Percentiles rank a stretch among this genome's conserved stretches.
Conservation (phyloP, 345 rosid species). For the Salix udensis region DNA sequence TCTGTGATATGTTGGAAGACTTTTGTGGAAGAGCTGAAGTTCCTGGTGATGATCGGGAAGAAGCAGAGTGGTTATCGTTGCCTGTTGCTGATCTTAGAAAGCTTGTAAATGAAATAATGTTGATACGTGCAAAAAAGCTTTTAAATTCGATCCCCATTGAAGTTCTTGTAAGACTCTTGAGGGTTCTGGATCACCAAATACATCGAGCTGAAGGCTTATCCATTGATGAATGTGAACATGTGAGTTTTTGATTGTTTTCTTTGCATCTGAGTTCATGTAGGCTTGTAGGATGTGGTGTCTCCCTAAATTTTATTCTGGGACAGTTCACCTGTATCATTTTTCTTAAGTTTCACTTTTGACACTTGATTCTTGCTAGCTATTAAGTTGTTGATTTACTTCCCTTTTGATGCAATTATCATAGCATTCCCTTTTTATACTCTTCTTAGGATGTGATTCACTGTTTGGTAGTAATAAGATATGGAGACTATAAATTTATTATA, state of each 20-base stretch:
- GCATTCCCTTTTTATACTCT: neutral
- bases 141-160: conserved; percentile 85
- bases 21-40: conserved; percentile 79
- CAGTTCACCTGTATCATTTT: neutral
- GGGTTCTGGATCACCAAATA: conserved; percentile 86
- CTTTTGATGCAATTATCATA: neutral
- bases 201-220: conserved; percentile 97
- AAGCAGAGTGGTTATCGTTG: conserved; percentile 72
- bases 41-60: conserved; percentile 77
- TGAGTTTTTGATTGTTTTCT: conserved; percentile 33
- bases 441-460: conserved; percentile 2
- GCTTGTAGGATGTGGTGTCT: neutral
- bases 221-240: conserved; percentile 60
- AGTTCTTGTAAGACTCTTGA: conserved; percentile 62
- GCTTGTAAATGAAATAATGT: conserved; percentile 75
- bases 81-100: conserved; percentile 63
- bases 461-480: neutral
- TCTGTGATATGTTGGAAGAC: conserved; percentile 75
- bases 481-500: neutral
- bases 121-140: conserved; percentile 71
- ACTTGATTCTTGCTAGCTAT: neutral
- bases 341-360: neutral
- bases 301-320: neutral
- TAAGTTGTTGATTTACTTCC: too few species aligned
- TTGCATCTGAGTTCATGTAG: neutral